Base-by-base conservation (phyloP, 164 flowering plant genomes). In the Vitis amurensis region DNA sequence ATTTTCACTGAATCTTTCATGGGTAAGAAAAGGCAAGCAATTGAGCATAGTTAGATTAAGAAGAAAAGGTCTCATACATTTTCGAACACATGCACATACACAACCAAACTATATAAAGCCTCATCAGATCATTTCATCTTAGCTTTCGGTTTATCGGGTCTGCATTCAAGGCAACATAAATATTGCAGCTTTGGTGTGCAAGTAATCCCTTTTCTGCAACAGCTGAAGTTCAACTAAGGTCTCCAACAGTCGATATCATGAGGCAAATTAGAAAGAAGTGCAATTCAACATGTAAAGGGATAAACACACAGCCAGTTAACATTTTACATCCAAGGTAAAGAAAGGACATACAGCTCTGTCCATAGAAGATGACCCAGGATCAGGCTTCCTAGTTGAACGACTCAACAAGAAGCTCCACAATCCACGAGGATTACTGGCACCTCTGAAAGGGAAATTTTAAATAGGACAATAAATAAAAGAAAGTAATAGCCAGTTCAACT, bases 331-430 rank as follows among this genome's bases (percentile, higher is more conserved):
- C 50, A 49, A 10, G 59, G 51, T 15, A 13, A 68, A 55, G 66
- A 55, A 2, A 71, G 30, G 48, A 47, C 85, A 76, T 86, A 89
- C 96, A 69, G 61, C 75, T 75, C 49, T 76, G 58, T 80, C 79
- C 23, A 67, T n/a, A 29, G 17, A 67, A 56, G 84, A 68, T 23
- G 83, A 71, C 67, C 73, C 79, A 50, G 74, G 60, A 14, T 52
- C 82, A 73, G 68, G 63, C 69, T 82, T 82, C 74, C 68, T 77
- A 51, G 63, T 64, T 29, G 86, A 70, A 48, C 63, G 72, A 31
- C 72, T 84, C 62, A 59, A 71, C 66, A 91, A 79, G 76, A 88
- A 74, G 77, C 85, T 81, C 97, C 93, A 91, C 63, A 92, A 69
- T 68, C 97, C 90, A 71, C 67, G 75, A 74, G 84, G 71, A 55